Evolutionary conservation across 257 asterid species (phyloP).

Genomic region (Primulina tabacum): DNA sequence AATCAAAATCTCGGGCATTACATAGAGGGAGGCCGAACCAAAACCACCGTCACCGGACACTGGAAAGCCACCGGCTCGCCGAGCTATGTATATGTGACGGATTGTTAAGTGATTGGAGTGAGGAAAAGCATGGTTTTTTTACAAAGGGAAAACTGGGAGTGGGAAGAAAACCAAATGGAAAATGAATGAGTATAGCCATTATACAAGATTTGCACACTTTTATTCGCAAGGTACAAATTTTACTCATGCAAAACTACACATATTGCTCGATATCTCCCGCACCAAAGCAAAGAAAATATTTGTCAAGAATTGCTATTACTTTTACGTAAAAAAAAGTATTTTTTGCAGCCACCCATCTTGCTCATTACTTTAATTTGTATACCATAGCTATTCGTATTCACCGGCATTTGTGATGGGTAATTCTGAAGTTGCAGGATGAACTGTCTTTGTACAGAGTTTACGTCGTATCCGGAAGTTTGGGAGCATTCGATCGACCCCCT

Average conservation of each 20-base stretch:
- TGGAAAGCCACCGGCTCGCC: slow-evolving; percentile 97
- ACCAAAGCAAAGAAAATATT: no score
- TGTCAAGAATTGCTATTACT: no score
- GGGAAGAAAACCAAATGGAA: slow-evolving; percentile 79
- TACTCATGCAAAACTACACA: neutral
- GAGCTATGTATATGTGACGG: slow-evolving; percentile 58
- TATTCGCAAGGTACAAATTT: slow-evolving; percentile 40
- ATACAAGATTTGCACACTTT: slow-evolving; percentile 33
- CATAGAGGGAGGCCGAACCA: slow-evolving; percentile 73
- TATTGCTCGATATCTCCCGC: no score
- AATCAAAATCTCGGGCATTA: no score
- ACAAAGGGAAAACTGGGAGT: slow-evolving; percentile 66
- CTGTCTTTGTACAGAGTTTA: slow-evolving; percentile 71
- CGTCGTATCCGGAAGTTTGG: slow-evolving; percentile 53
- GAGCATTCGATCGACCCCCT: slow-evolving; percentile 63
- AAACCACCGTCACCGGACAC: slow-evolving; percentile 59
- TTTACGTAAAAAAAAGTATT: no score
- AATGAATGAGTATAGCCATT: slow-evolving; percentile 80
- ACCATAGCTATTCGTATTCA: no score
- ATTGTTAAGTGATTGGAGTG: slow-evolving; percentile 54
- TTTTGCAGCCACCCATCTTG: no score
- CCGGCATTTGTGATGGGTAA: neutral
- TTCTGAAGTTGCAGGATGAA: slow-evolving; percentile 68
- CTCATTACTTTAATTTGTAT: no score
- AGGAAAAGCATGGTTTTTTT: slow-evolving; percentile 80